phyloP scores from a whole-genome alignment of 2,329 filamentous ascomycete species.

The Decorospora gaudefroyi region DNA sequence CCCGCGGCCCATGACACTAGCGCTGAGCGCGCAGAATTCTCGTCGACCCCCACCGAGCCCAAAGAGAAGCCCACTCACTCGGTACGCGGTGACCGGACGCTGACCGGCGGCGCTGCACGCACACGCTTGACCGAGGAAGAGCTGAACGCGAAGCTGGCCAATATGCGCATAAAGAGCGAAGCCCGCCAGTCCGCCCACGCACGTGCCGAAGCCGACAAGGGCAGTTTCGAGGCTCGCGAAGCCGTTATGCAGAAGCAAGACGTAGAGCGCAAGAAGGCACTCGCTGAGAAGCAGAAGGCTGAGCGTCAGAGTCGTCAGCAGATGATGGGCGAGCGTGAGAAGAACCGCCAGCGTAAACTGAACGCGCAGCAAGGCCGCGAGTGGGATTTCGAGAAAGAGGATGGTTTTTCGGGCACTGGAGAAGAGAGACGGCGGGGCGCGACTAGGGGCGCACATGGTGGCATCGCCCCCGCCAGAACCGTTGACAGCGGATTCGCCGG shows the following conservation, averaged over 20 bases:
- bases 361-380: slow-evolving; percentile 62
- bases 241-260: slow-evolving; percentile 59
- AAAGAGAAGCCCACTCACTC: slow-evolving; percentile 34
- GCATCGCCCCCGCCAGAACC: slow-evolving; percentile 47
- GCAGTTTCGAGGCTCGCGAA: slow-evolving; percentile 67
- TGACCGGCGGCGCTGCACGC: slow-evolving; percentile 42
- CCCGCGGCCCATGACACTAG: slow-evolving; percentile 17
- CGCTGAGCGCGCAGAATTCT: slow-evolving; percentile 16
- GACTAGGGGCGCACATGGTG: slow-evolving; percentile 58
- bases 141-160: slow-evolving; percentile 63
- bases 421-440: slow-evolving; percentile 52
- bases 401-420: slow-evolving; percentile 54
- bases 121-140: slow-evolving; percentile 64
- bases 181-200: slow-evolving; percentile 64
- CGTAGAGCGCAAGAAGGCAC: slow-evolving; percentile 47
- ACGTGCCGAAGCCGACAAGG: slow-evolving; percentile 69
- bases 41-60: slow-evolving; percentile 28
- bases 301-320: slow-evolving; percentile 59
- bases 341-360: slow-evolving; percentile 63
- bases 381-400: slow-evolving; percentile 67
- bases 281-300: slow-evolving; percentile 47
- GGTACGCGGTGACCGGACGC: slow-evolving; percentile 41
- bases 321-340: slow-evolving; percentile 67
- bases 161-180: slow-evolving; percentile 65
- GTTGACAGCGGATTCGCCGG: slow-evolving; percentile 30